These are phyloP conservation scores for Dittrichia graveolens DNA, from an alignment of 129 eudicot species.

Conservation along the genomic window DNA sequence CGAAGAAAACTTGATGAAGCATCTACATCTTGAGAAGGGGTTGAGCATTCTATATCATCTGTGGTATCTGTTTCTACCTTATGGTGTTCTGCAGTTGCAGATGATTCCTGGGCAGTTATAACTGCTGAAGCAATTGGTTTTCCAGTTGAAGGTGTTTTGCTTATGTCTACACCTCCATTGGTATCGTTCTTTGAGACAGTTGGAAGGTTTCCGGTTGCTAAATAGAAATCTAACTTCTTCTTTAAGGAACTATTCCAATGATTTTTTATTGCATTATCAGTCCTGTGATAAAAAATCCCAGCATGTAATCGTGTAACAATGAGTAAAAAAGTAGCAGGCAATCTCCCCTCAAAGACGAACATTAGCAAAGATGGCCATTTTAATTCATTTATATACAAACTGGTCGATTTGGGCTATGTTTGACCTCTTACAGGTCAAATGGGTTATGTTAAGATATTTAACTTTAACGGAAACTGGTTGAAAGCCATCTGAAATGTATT, in stretches of 20 bases:
- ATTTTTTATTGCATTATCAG: slow-evolving; percentile 93
- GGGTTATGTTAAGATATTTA: background rate
- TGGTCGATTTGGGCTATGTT: too few relatives aligned
- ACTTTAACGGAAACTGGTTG: background rate
- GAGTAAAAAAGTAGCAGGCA: background rate
- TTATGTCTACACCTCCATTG: slow-evolving; percentile 37
- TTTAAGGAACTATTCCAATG: slow-evolving; percentile 98
- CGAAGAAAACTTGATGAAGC: slow-evolving; percentile 43
- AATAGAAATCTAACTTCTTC: slow-evolving; percentile 78
- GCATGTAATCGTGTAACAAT: background rate
- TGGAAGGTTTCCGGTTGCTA: slow-evolving; percentile 81
- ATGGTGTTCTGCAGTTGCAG: slow-evolving; percentile 46
- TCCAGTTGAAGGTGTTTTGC: slow-evolving; percentile 38
- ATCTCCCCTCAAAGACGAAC: background rate
- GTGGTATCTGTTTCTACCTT: slow-evolving; percentile 48
- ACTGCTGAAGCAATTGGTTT: slow-evolving; percentile 38
- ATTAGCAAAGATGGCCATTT: too few relatives aligned
- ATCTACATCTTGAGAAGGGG: slow-evolving; percentile 48
- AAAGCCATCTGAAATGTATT: background rate
- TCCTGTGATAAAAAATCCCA: slow-evolving; percentile 47
- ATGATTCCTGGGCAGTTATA: slow-evolving; percentile 47
- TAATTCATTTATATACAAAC: too few relatives aligned
- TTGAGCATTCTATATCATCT: slow-evolving; percentile 47
- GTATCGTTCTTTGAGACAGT: slow-evolving; percentile 47
- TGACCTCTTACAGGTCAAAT: background rate